Evolutionary conservation across 352 stramenopile genomes (phyloP), one percentile per base, ranked within the genome.

Genomic region (Phytophthora pluvialis): DNA sequence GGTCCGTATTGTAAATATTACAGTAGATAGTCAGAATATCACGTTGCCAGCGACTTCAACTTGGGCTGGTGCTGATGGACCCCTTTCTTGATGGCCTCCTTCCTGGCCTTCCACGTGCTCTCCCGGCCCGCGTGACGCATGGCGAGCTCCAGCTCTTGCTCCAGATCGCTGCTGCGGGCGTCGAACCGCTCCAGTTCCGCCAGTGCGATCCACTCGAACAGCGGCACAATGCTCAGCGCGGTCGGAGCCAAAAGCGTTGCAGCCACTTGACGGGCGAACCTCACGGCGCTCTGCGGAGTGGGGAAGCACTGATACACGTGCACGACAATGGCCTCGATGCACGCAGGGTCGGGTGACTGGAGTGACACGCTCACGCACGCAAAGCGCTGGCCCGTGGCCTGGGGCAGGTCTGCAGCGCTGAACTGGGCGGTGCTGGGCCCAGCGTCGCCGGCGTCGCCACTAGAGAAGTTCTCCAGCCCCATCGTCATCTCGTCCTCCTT

Each of bases 401-500:
- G 72, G 3, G 56, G 64, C 16, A 91, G 49, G 45, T 90, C 79
- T 12, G 62, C 48, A 11, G 77, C 72, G 15, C 79, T 65, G 51
- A 86, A 90, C 42, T 91, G 81, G 13, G 18, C 15, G 16, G 2
- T 45, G 16, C 7, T 33, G 21, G 29, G n/a, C 15, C 28, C n/a
- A 9, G 32, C 18, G 15, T 65, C 43, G 1, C 35, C 16, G 1
- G 18, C 6, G 5, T 62, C 40, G 11, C 53, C 65, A 29, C 53
- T 79, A n/a, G 61, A 54, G 33, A 84, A 89, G 53, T 92, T 94
- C 39, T 89, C 80, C 26, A 94, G 65, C 0, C 64, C 70, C 86
- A 94, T 90, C 3, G 82, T 89, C 70, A 94, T 89, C 33, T 93
- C 86, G 46, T 89, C 82, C 45, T 94, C 86, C 45, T 94, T 94